phyloP scores from a whole-genome alignment of 2,329 filamentous ascomycete species.

The Colletotrichum sp. region DNA sequence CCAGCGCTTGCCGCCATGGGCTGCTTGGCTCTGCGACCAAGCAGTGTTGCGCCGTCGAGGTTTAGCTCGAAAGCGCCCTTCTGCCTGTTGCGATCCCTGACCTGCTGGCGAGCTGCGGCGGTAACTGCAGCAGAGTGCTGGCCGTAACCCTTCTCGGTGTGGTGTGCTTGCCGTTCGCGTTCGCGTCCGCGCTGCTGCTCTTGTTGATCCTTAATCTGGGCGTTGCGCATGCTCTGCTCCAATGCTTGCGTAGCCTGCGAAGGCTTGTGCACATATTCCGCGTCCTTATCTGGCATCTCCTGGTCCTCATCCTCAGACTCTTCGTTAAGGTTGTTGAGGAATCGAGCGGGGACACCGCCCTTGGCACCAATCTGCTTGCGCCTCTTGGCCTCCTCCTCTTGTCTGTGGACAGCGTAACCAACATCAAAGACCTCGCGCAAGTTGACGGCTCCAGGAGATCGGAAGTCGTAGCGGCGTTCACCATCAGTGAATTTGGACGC shows the following conservation, averaged over 20 bases:
- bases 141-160: constrained; percentile 73
- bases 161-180: constrained; percentile 44
- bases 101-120: constrained; percentile 82
- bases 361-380: constrained; percentile 81
- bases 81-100: constrained; percentile 68
- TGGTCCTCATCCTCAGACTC: constrained; percentile 66
- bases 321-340: constrained; percentile 71
- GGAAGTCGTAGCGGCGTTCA: constrained; percentile 85
- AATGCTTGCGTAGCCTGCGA: constrained; percentile 67
- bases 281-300: constrained; percentile 68
- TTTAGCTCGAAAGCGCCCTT: constrained; percentile 91
- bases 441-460: constrained; percentile 93
- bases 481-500: constrained; percentile 56
- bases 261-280: constrained; percentile 48
- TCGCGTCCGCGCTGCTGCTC: constrained; percentile 53
- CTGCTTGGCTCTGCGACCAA: constrained; percentile 73
- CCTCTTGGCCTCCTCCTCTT: constrained; percentile 94
- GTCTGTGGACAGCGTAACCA: constrained; percentile 94
- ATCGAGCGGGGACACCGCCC: constrained; percentile 61
- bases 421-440: constrained; percentile 97
- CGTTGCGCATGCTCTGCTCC: constrained; percentile 86
- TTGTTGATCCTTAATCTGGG: constrained; percentile 71
- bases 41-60: constrained; percentile 85
- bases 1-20: constrained; percentile 48
- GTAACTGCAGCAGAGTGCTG: constrained; percentile 88